A percentile compares a stretch with the other conserved stretches of the same genome.
phyloP scores from a whole-genome alignment of 495 filamentous ascomycete species.

The Neurospora sp. region DNA sequence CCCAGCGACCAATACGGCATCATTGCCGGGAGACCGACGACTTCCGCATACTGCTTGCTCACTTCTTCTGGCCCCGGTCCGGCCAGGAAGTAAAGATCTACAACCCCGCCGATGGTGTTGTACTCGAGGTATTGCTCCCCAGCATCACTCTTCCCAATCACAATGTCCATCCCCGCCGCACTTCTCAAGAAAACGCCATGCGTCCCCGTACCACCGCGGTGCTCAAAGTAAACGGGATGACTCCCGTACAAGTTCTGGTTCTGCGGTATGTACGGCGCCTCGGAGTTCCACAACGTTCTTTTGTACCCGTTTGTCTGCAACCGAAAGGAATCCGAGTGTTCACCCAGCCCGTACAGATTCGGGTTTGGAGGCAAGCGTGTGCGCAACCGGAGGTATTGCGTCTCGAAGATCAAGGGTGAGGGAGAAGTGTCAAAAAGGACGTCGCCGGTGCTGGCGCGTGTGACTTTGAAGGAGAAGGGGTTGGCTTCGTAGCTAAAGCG shows the following conservation, averaged over 20 bases:
- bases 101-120: conserved; percentile 67
- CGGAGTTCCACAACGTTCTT: conserved; percentile 73
- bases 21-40: conserved; percentile 64
- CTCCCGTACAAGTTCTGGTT: conserved; percentile 66
- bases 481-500: conserved; percentile 52
- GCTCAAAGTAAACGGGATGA: conserved; percentile 81
- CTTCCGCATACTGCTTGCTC: conserved; percentile 60
- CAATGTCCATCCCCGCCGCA: conserved; percentile 84
- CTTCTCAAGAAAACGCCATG: conserved; percentile 84
- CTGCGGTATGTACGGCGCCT: conserved; percentile 47
- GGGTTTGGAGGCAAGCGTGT: conserved; percentile 58
- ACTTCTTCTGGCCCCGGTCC: conserved; percentile 67
- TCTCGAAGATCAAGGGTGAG: conserved; percentile 65
- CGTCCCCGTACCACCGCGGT: conserved; percentile 47
- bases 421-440: conserved; percentile 70
- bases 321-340: conserved; percentile 64
- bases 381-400: conserved; percentile 62
- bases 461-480: conserved; percentile 72
- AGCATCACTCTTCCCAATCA: conserved; percentile 52
- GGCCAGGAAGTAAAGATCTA: conserved; percentile 80
- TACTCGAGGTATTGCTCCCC: conserved; percentile 72
- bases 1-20: conserved; percentile 82
- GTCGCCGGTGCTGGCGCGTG: conserved; percentile 49
- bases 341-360: conserved; percentile 71
- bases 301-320: conserved; percentile 62